Evolutionary conservation across 441 rosid genomes (phyloP), one percentile per base, ranked within the genome.

Genomic region (Euphorbia schlechtendalii): DNA sequence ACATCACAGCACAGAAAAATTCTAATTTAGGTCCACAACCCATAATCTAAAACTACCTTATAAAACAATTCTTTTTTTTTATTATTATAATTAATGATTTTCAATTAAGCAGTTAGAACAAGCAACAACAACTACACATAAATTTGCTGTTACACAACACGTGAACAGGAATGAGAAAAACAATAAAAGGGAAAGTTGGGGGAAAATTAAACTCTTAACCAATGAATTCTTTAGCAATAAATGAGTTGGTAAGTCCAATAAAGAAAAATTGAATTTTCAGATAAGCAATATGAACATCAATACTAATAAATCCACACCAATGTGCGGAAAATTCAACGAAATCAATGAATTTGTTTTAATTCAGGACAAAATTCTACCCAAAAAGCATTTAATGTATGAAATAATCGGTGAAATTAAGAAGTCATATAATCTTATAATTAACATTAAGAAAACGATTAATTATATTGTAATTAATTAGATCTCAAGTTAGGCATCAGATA

Each of bases 401-500:
- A 32, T 51, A 51, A 51, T 51, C 21, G 56, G 24, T 20, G 4
- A 51, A 21, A 20, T 10, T 2, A 24, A 55, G n/a, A 55, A 55
- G 36, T 25, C 24, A 40, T 21, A 20, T 56, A 25, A 43, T 61
- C 45, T n/a, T 65, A 5, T 40, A 68, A 65, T 74, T 73, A 51
- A 49, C 54, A 49, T 49, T 17, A 17, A 20, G 11, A 54, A 12
- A 34, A 13, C 32, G 38, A 46, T 13, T 25, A 59, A 48, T 59
- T 38, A 24, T 28, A 34, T 5, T 56, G 41, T 13, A 28, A 38
- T 32, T 25, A 17, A 21, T 52, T 71, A 70, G 73, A 74, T 74
- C 57, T 67, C 59, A 54, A 56, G 34, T 60, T 73, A 80, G 5
- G 81, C 83, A 61, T 82, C 90, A 21, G 88, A 84, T 3, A 93